Percentiles rank a stretch among this genome's conserved stretches.
Conservation (phyloP, 2,329 filamentous ascomycete species). For the Lachnellula occidentalis region DNA sequence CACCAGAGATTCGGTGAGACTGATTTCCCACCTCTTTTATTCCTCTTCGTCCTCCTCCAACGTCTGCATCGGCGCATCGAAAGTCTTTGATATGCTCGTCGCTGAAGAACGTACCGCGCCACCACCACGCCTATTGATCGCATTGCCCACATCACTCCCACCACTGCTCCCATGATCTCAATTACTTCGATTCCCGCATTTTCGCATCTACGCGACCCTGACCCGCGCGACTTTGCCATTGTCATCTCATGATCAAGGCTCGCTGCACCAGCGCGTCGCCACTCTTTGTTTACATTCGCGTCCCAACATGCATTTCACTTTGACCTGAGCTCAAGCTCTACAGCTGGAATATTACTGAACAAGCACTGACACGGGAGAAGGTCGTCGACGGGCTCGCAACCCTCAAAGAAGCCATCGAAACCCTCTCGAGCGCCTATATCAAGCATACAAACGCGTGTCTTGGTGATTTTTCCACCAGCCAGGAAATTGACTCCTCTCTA, state of each 20-base stretch:
- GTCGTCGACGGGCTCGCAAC: conserved; percentile 72
- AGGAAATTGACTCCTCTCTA: conserved; percentile 40
- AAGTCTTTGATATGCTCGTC: conserved; percentile 4
- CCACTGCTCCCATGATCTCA: conserved; percentile 10
- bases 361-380: conserved; percentile 39
- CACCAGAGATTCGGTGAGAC: conserved; percentile 70
- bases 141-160: conserved; percentile 9
- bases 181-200: conserved; percentile 12
- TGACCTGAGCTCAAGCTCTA: conserved; percentile 13
- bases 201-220: conserved; percentile 19
- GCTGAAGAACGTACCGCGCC: not conserved
- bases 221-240: conserved; percentile 10
- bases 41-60: conserved; percentile 6
- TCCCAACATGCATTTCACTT: conserved; percentile 8
- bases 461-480: conserved; percentile 49
- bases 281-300: conserved; percentile 22
- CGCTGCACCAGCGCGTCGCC: conserved; percentile 21
- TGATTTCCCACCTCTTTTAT: not conserved
- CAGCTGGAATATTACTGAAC: conserved; percentile 13
- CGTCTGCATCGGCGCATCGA: conserved; percentile 11
- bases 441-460: conserved; percentile 83
- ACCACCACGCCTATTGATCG: not conserved
- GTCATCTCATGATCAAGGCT: conserved; percentile 11
- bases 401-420: conserved; percentile 73
- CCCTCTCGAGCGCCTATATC: conserved; percentile 77